These are phyloP conservation scores for Conringia planisiliqua DNA, from an alignment of 345 rosid genomes.

Conservation along the genomic window DNA sequence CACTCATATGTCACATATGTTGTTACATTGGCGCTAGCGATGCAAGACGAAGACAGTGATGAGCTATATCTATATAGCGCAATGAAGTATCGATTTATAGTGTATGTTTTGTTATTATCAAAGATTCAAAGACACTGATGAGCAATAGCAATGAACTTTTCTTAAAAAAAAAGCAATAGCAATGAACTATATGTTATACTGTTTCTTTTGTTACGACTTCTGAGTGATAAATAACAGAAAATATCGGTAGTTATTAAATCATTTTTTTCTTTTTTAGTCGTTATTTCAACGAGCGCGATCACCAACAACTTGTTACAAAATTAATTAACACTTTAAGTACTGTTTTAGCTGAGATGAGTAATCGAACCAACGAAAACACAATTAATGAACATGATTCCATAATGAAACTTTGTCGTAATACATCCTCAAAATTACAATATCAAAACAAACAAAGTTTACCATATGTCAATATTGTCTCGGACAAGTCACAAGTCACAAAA, in stretches of 20 bases:
- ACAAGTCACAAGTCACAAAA: neutral
- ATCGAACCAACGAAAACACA: neutral
- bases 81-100: neutral
- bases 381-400: neutral
- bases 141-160: neutral
- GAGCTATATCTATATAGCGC: neutral
- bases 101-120: neutral
- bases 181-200: neutral
- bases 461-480: neutral
- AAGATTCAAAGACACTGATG: slow-evolving; percentile 1
- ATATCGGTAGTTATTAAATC: too few relatives aligned
- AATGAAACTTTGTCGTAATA: neutral
- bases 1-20: neutral
- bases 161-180: too few relatives aligned
- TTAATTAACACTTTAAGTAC: neutral
- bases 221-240: neutral
- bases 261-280: neutral
- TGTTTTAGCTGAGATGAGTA: neutral
- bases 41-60: neutral
- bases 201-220: neutral
- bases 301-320: too few relatives aligned
- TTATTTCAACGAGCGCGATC: neutral
- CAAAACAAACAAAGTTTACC: neutral
- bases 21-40: neutral
- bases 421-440: neutral